Evolutionary conservation across 2,329 filamentous ascomycete species (phyloP), one percentile per base, ranked within the genome.

Genomic region (Ophiostoma sp.): DNA sequence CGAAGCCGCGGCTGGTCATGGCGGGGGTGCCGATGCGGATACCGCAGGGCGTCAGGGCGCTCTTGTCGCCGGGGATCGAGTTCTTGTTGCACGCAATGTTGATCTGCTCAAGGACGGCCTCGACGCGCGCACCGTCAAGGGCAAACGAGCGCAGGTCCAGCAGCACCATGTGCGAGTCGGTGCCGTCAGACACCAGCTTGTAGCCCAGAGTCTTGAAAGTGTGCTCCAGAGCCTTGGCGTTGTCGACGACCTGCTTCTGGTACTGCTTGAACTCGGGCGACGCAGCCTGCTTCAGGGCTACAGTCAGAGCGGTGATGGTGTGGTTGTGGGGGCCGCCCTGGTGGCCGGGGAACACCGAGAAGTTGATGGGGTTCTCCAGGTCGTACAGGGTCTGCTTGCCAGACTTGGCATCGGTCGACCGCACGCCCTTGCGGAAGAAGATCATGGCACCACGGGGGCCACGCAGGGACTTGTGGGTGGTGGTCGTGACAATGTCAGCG

Each of bases 81-180:
- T 99, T 99, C 89, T 99, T 99, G 89, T 99, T 99, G 87, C 93
- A 96, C 71, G 95, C 93, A 79, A 99, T 96, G 85, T 97, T 96
- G 81, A 97, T 95, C 79, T 96, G 91, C 84, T 99, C 95, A 27
- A 99, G 89, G 70, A 99, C 90, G 71, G 92, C 89, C 85, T 99
- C 95, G 58, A 98, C 91, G 79, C 95, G 92, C 69, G 95, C 95
- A 76, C 95, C 95, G 76, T 99, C 95, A 18, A 99, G 87, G 72
- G 82, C 85, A 77, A 91, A 87, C 76, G 93, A 88, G 78, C 96
- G 93, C 73, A 99, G 88, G 80, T 99, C 95, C 71, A 99, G 81
- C 69, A 99, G 89, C 65, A 99, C 93, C 85, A 99, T 92, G 84
- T 99, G 95, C 76, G 93, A 96, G 82, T 99, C 95, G 58, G 95